These are phyloP conservation scores for Saussurea involucrata DNA, from an alignment of 129 eudicot genomes.

Conservation along the genomic window DNA sequence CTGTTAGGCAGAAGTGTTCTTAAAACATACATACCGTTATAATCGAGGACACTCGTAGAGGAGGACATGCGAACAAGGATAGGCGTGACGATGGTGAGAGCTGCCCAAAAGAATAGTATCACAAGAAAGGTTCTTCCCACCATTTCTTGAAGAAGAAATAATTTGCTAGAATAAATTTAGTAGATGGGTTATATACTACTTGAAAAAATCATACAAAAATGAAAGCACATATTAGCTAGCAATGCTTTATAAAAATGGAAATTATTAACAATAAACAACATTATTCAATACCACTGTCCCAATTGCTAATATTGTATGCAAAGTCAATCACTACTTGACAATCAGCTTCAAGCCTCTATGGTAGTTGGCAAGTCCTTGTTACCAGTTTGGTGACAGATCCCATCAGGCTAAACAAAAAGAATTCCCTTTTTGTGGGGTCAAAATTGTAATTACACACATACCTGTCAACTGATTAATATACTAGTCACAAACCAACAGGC, in stretches of 20 bases:
- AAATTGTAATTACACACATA: neutral
- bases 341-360: constrained; percentile 8
- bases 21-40: constrained; percentile 24
- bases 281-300: constrained; percentile 20
- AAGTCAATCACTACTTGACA: constrained; percentile 14
- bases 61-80: constrained; percentile 55
- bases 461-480: neutral
- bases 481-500: constrained; percentile 9
- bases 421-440: neutral
- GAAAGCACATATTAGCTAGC: constrained; percentile 35
- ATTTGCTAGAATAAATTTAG: constrained; percentile 9
- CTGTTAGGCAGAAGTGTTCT: neutral
- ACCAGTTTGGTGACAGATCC: constrained; percentile 25
- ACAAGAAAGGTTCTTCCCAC: constrained; percentile 44
- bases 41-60: constrained; percentile 20
- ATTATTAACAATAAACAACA: constrained; percentile 2
- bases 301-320: constrained; percentile 25
- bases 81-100: constrained; percentile 64
- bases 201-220: neutral
- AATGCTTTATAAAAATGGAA: constrained; percentile 11
- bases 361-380: constrained; percentile 56
- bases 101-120: constrained; percentile 69
- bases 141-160: constrained; percentile 32
- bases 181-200: neutral
- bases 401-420: constrained; percentile 21